Evolutionary conservation across 2,329 filamentous ascomycete genomes (phyloP).

Genomic region (Spiromastix sp.): DNA sequence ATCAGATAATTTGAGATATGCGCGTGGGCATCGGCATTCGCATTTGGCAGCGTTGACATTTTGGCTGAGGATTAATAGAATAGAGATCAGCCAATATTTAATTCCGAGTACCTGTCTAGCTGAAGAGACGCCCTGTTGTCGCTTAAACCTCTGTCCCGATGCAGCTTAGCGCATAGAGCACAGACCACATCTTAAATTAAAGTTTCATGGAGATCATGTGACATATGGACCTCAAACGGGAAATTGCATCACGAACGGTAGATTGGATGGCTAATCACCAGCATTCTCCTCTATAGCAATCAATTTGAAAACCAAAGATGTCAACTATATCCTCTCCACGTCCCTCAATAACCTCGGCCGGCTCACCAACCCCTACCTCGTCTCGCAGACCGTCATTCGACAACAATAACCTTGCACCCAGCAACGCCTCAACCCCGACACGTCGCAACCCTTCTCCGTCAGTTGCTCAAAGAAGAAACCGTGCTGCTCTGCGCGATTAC

Average conservation of each 20-base stretch:
- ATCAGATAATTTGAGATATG: constrained; percentile 44
- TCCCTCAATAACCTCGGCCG: constrained; percentile 48
- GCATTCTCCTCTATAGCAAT: no score
- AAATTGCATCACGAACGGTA: no score
- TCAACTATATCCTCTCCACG: constrained; percentile 51
- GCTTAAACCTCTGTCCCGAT: no score
- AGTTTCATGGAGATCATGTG: no score
- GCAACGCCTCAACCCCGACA: constrained; percentile 24
- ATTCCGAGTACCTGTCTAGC: no score
- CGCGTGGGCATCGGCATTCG: constrained; percentile 5
- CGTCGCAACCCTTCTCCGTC: constrained; percentile 32
- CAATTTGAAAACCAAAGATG: no score
- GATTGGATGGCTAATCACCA: no score
- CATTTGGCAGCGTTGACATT: no score
- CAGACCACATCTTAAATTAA: no score
- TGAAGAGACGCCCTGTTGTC: no score
- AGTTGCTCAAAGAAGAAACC: constrained; percentile 51
- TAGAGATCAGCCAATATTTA: neutral
- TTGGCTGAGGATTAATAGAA: neutral
- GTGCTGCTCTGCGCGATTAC: constrained; percentile 83
- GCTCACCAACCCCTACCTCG: constrained; percentile 56
- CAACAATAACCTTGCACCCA: constrained; percentile 39
- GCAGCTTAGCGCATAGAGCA: no score
- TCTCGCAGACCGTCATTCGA: constrained; percentile 69
- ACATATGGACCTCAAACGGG: no score